Base-by-base conservation (phyloP, 1,284 basidiomycete genomes). In the Mycosarcoma mackinlayi region DNA sequence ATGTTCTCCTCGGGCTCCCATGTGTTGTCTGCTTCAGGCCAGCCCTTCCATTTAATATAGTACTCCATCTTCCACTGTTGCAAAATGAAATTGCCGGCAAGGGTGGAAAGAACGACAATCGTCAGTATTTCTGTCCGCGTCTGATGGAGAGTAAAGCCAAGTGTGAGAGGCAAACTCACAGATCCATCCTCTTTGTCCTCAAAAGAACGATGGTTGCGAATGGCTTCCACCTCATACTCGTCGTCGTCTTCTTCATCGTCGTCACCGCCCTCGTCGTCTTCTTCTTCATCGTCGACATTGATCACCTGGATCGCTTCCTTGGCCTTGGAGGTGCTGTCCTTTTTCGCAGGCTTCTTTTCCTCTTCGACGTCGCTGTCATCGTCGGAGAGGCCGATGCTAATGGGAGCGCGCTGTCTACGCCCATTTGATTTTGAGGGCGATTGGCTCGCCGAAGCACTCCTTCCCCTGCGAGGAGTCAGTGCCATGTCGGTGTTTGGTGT, bases 1-100 rank as follows among this genome's bases (percentile, higher is more conserved):
- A 71, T 33, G 33, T 75, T 64, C 1, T 18, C 38, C 51, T 75
- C 72, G 8, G 72, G 72, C 54, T 75, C 72, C 72, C 72, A 75
- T 7, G 72, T 75, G 48, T 71, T 75, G 18, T 64, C 60, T 1
- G 1, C 18, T 25, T 75, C 72, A n/a, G 51, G 21, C 27, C 42
- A 75, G 9, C 61, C 64, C 35, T 75, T 75, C 72, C 72, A 75
- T 42, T 75, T 75, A 68, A 75, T 62, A 4, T 53, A 23, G 31
- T 75, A 75, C 30, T 68, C 56, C 34, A 59, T 50, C 9, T 46
- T 44, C 50, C 62, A 56, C 57, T 72, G 35, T 13, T 34, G 18
- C 16, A 13, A 40, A 35, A 23, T 35, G 30, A 21, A n/a, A 48
- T n/a, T n/a, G n/a, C n/a, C n/a, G n/a, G n/a, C n/a, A n/a, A n/a